Percentiles rank a stretch among this genome's conserved stretches.
Conservation (phyloP, 371 early-diverging fungal species). For the Mortierella sp. region DNA sequence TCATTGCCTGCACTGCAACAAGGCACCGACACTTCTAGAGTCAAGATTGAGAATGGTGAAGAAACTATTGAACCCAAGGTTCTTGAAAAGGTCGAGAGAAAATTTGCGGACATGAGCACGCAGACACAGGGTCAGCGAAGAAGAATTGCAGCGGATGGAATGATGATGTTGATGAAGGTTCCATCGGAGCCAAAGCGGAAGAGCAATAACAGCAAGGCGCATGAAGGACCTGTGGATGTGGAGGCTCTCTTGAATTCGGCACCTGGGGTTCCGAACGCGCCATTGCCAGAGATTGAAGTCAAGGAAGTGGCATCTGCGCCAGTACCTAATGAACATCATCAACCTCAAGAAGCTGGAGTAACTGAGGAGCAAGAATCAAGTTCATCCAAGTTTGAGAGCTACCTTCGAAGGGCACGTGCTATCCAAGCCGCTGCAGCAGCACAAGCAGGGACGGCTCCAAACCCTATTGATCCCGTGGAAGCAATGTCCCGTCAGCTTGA, state of each 20-base stretch:
- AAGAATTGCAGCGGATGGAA: not conserved
- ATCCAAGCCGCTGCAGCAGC: conserved; percentile 28
- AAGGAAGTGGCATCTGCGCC: conserved; percentile 5
- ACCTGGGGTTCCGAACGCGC: conserved; percentile 25
- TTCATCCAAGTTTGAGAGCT: conserved; percentile 19
- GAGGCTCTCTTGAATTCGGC: conserved; percentile 22
- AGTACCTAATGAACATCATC: not conserved
- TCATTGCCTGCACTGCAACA: conserved; percentile 23
- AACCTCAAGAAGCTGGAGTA: not conserved
- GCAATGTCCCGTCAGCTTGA: conserved; percentile 44
- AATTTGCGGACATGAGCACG: conserved; percentile 9
- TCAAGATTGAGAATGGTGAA: conserved; percentile 31
- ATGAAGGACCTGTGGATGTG: conserved; percentile 11
- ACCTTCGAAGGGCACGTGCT: conserved; percentile 24
- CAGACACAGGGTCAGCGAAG: conserved; percentile 25
- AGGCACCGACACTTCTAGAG: not conserved
- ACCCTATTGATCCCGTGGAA: conserved; percentile 29
- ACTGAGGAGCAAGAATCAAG: conserved; percentile 3
- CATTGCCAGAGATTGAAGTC: conserved; percentile 15
- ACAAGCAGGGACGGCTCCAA: not conserved
- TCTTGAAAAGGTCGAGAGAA: conserved; percentile 5
- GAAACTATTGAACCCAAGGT: conserved; percentile 23
- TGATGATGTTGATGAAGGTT: conserved; percentile 4
- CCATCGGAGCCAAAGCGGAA: not conserved
- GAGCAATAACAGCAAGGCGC: not conserved